Base-by-base conservation (phyloP, 1,284 basidiomycete species). In the Boletus chippewaensis region DNA sequence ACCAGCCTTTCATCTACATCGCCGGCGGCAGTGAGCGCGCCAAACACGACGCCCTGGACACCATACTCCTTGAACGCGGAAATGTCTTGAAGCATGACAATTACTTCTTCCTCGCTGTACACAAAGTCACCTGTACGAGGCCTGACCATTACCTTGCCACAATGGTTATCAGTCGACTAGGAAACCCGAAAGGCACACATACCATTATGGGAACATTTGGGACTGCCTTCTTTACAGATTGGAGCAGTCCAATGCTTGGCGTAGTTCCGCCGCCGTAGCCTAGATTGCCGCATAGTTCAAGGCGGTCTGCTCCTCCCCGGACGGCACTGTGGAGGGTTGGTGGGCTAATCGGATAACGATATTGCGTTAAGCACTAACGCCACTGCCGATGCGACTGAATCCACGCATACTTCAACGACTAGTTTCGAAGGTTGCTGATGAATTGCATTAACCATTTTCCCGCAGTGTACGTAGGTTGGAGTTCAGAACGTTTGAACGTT, bases 241-340 rank as follows among this genome's bases (percentile, higher is more conserved):
- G 80, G 34, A 89, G 70, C 32, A 91, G 72, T 2, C 89, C 89
- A 10, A 85, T 54, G 55, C 79, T 85, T 10, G 89, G 89, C 1
- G 88, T 92, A 6, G 81, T 85, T 10, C 89, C 89, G 20, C 89
- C 89, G 20, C 86, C 88, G 34, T 79, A 60, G 29, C 75, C 77
- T 45, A 91, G 72, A 60, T 83, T 87, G 7, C 74, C 77, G 61
- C 89, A 91, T n/a, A 92, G 68, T 64, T 91, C 89, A 20, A 91
- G 75, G 51, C 88, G 75, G 64, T 86, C 74, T 40, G 87, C 86
- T 8, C 87, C 86, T 28, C 79, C 87, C 29, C 67, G 63, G 10
- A 79, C 70, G 29, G 87, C 87, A 58, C 87, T 90, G 61, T 26
- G 20, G n/a, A 36, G 13, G 29, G 38, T 6, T 18, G 20, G 47